Base-by-base conservation (phyloP, 2,329 filamentous ascomycete genomes). In the Curvularia hawaiiensis region DNA sequence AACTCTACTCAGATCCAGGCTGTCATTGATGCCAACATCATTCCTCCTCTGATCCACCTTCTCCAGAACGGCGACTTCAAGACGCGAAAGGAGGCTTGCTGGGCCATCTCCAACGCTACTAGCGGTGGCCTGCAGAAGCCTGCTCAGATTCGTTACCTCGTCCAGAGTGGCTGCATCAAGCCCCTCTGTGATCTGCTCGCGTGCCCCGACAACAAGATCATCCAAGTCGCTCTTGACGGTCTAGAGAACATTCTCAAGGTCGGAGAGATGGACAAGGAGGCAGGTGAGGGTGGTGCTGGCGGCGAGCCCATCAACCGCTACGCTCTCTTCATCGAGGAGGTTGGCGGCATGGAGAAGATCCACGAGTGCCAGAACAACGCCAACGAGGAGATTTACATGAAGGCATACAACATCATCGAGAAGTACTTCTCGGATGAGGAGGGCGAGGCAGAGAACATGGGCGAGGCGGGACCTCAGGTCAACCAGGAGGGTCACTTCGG, bases 361-460 rank as follows among this genome's bases (percentile, higher is more conserved):
- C 95, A 99, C 81, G 94, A 98, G 71, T 98, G 95, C 86, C 95
- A 99, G 84, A 97, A 96, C 83, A 99, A 99, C 73, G 94, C 94
- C 83, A 99, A 99, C 81, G 95, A 99, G 82, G 95, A 99, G 81
- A 99, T 99, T 70, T 99, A 99, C 85, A 98, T 99, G 94, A 99
- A 99, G 88, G 95, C 95, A 0, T 99, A 98, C 85, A 98, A 96
- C 85, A 99, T 99, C 80, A 99, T 99, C 68, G 95, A 99, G 85
- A 97, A 97, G 84, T 99, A 99, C 86, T 99, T 99, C 83, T 97
- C 93, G 0, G 95, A 99, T 73, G 95, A 99, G 68, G 95, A 98
- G 54, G 95, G 96, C 75, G 85, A 85, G 62, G 86, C 80, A 46
- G 92, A 93, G 64, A 75, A 75, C 70, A 92, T 92, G 67, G 91